Base-by-base conservation (phyloP, 352 stramenopile species). In the Paralagenidium karlingii region DNA sequence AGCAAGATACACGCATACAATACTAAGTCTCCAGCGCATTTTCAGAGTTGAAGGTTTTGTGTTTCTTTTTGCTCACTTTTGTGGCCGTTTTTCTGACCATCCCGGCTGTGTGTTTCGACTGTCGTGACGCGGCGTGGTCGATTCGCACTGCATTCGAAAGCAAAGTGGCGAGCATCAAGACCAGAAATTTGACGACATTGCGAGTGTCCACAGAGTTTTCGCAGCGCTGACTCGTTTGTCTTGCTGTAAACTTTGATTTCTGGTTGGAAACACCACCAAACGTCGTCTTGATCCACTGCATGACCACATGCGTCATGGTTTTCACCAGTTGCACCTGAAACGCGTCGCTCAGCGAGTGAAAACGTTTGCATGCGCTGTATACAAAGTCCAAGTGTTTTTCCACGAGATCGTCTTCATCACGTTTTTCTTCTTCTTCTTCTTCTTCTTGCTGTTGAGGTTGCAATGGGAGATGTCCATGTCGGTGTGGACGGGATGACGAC, bases 241-340 rank as follows among this genome's bases (percentile, higher is more conserved):
- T 56, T 10, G 10, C 9, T 19, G 20, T 37, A 19, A 19, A n/a
- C 15, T 9, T 8, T 8, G 26, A 27, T 16, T 39, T 25, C 15
- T 9, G 25, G 16, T 46, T 46, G n/a, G 33, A 29, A 26, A 46
- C 32, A 21, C 39, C 40, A 18, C 21, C 21, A 6, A 46, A n/a
- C 1, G 40, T 33, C 11, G 40, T 39, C 12, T 31, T 46, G 2
- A 31, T 24, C 10, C 38, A 22, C 6, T 39, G 20, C n/a, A 46
- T n/a, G n/a, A n/a, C n/a, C n/a, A n/a, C n/a, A n/a, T n/a, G 29
- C 29, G 39, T 13, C n/a, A n/a, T n/a, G n/a, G n/a, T n/a, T n/a
- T n/a, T n/a, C 19, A 85, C 51, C 30, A 82, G 52, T n/a, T 64
- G 70, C 55, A 75, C 65, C n/a, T 76, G 68, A 20, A 71, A 47